Conservation (phyloP, 352 stramenopile genomes). For the Globisporangium lucens region DNA sequence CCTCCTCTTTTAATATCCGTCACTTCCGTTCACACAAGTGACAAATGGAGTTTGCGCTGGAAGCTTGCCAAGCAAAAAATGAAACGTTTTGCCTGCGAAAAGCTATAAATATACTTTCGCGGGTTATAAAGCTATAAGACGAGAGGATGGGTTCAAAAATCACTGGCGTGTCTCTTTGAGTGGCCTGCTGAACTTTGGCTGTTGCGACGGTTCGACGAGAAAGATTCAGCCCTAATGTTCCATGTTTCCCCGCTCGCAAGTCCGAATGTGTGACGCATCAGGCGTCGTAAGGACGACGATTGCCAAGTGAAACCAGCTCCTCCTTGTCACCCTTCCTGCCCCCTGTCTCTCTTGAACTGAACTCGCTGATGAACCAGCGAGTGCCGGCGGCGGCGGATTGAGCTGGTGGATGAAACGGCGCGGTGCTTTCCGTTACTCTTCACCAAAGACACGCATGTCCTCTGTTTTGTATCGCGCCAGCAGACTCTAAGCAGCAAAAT, state of each 20-base stretch:
- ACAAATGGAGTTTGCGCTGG: too few relatives aligned
- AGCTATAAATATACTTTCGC: not conserved
- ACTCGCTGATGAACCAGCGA: too few relatives aligned
- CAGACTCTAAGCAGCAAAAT: not conserved
- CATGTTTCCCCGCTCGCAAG: not conserved
- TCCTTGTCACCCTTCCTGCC: not conserved
- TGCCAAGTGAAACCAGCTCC: not conserved
- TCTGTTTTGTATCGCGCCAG: not conserved
- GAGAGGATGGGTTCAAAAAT: not conserved
- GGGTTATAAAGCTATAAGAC: not conserved
- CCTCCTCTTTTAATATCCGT: too few relatives aligned
- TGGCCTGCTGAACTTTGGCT: not conserved
- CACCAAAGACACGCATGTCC: not conserved
- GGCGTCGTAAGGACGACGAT: not conserved
- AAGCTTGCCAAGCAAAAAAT: too few relatives aligned
- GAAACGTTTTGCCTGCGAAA: too few relatives aligned
- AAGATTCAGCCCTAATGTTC: constrained; percentile 14
- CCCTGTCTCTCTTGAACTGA: not conserved
- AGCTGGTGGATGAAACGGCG: not conserved
- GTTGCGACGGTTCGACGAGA: constrained; percentile 11
- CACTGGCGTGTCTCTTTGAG: too few relatives aligned
- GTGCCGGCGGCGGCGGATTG: too few relatives aligned
- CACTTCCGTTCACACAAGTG: too few relatives aligned
- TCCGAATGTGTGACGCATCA: constrained; percentile 1
- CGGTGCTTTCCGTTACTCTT: not conserved